These are phyloP conservation scores for Penicillium parvum DNA, from an alignment of 495 filamentous ascomycete genomes.

Conservation along the genomic window DNA sequence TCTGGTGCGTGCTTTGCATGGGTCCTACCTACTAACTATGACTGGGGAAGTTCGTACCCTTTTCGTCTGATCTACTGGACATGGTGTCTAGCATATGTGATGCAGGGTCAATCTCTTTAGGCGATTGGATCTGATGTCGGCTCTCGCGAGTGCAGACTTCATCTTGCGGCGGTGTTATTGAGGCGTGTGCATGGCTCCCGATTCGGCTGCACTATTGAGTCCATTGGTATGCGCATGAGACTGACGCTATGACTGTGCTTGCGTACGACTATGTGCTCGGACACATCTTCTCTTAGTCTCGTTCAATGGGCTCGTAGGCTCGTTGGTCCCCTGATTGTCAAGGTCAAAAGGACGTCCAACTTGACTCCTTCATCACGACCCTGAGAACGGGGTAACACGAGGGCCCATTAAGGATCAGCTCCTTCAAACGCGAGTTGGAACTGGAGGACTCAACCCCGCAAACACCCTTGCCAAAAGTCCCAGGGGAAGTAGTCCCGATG, in stretches of 20 bases:
- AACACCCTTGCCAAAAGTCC: neutral
- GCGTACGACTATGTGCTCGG: slow-evolving; percentile 1
- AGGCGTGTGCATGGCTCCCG: slow-evolving; percentile 7
- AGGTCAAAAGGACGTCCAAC: no score
- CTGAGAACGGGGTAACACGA: slow-evolving; percentile 10
- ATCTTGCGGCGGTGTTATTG: slow-evolving; percentile 6
- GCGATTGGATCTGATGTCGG: neutral
- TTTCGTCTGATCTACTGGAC: neutral
- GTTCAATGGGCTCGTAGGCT: neutral
- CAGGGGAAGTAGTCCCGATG: slow-evolving; percentile 1
- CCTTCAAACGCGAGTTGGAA: slow-evolving; percentile 2
- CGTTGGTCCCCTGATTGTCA: no score
- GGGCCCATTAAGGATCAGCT: slow-evolving; percentile 2
- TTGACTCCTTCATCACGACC: slow-evolving; percentile 6
- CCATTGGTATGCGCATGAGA: slow-evolving; percentile 13
- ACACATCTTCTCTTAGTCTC: neutral
- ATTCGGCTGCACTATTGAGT: slow-evolving; percentile 2
- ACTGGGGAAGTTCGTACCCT: neutral
- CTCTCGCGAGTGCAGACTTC: neutral
- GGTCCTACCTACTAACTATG: neutral
- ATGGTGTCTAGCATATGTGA: slow-evolving; percentile 13
- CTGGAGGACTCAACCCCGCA: neutral
- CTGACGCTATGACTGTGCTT: slow-evolving; percentile 10
- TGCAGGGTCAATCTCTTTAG: slow-evolving; percentile 11
- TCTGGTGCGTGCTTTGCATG: neutral